Conservation (phyloP, 2,329 filamentous ascomycete genomes). For the Cladosporium oxysporum region DNA sequence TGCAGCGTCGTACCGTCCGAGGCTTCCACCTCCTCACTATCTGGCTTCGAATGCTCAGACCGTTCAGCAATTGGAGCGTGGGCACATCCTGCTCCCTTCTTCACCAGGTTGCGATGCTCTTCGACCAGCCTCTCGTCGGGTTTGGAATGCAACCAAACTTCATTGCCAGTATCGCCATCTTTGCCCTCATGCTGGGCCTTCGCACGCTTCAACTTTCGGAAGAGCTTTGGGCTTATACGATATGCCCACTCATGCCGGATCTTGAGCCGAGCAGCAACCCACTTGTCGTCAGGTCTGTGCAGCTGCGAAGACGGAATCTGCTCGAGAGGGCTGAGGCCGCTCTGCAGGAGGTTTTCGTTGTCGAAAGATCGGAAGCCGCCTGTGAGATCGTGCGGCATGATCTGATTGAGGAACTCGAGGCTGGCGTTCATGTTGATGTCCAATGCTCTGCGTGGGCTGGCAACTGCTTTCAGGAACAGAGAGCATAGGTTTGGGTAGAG, state of each 20-base stretch:
- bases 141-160: conserved; percentile 14
- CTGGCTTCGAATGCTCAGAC: neutral
- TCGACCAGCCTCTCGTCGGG: neutral
- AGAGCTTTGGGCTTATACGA: conserved; percentile 49
- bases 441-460: conserved; percentile 63
- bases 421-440: conserved; percentile 64
- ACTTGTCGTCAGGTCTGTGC: conserved; percentile 57
- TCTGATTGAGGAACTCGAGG: conserved; percentile 62
- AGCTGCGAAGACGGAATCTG: conserved; percentile 50
- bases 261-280: conserved; percentile 58
- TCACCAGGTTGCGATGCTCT: neutral
- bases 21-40: rapidly evolving
- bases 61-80: neutral
- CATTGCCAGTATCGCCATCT: conserved; percentile 11
- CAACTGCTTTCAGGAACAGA: conserved; percentile 62
- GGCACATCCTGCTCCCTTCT: neutral
- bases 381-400: conserved; percentile 52
- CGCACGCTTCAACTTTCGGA: conserved; percentile 15
- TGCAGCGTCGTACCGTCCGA: neutral
- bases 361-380: conserved; percentile 54
- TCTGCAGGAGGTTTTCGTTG: conserved; percentile 52
- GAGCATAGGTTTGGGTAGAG: conserved; percentile 63
- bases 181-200: conserved; percentile 19
- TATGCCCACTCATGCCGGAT: conserved; percentile 60
- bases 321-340: conserved; percentile 39